These are phyloP conservation scores for Rhodotorula babjevae DNA, from an alignment of 768 basidiomycete species.

Conservation along the genomic window DNA sequence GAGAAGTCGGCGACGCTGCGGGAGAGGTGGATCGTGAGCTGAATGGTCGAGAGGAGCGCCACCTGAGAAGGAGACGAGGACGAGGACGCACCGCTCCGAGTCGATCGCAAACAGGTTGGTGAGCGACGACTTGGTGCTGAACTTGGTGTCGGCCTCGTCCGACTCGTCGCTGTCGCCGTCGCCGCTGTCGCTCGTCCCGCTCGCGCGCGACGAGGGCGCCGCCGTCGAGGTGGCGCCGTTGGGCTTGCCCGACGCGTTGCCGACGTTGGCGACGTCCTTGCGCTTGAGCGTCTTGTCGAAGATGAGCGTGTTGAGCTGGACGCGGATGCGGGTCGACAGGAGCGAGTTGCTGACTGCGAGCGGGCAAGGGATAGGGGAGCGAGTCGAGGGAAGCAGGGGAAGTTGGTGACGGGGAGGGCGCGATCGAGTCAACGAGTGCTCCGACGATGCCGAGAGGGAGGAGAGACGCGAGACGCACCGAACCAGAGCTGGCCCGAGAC, in stretches of 20 bases:
- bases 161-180: background rate
- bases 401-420: no score
- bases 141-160: constrained; percentile 25
- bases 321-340: constrained; percentile 37
- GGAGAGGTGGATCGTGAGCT: background rate
- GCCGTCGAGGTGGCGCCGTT: background rate
- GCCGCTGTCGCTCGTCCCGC: background rate
- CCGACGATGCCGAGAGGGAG: background rate
- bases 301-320: constrained; percentile 42
- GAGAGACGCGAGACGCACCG: constrained; percentile 4
- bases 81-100: constrained; percentile 25
- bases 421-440: no score
- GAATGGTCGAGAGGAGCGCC: background rate
- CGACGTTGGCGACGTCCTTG: constrained; percentile 29
- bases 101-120: constrained; percentile 40
- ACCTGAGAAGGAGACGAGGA: background rate
- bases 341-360: constrained; percentile 29
- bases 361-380: no score
- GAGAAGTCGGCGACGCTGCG: constrained; percentile 28
- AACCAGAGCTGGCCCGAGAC: constrained; percentile 37
- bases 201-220: background rate
- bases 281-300: constrained; percentile 42
- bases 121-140: constrained; percentile 34
- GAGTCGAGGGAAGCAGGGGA: no score
- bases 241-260: constrained; percentile 16